Evolutionary conservation across 2,329 filamentous ascomycete species (phyloP), one percentile per base, ranked within the genome.

Genomic region (Fusarium sp.): DNA sequence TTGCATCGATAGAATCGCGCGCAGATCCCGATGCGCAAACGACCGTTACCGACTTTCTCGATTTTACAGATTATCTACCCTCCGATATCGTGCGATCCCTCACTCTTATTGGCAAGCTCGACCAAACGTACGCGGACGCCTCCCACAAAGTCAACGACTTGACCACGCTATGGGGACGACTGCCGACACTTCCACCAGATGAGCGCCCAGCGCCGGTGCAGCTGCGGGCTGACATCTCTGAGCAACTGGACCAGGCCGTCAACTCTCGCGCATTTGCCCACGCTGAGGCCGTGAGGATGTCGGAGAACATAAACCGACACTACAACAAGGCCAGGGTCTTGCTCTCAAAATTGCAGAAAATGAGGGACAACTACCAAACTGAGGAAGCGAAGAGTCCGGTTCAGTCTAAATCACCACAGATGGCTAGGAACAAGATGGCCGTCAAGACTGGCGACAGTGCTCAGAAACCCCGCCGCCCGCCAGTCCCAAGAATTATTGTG

Each of bases 11-110:
- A 60, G 78, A 80, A 55, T 77, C 83, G 72, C 83, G 84, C 65
- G 80, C 82, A 49, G 87, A 90, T 63, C 87, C 87, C 6, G 88
- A 90, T 77, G 86, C 86, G 25, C 86, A 89, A 68, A 86, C 88
- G 7, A 89, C 87, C n/a, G 83, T 89, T 15, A 88, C 85, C 58
- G 87, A 90, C 74, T 90, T 89, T 71, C 83, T 90, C 73, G 87
- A 90, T 72, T 88, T 87, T 65, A 89, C 86, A 67, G 88, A 91
- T 73, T 88, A 90, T 74, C 82, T 90, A 1, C 87, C 88, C 10
- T 85, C 87, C 46, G 88, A 90, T 71, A 83, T 90, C 69, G 79
- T 83, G 61, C 85, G 88, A 54, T 90, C 88, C 24, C 77, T 90
- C 40, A 88, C 85, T 5, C 79, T 90, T 34, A 87, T 91, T 59